Base-by-base conservation (phyloP, 129 eudicot species). In the Centrapalus pauciflorus region DNA sequence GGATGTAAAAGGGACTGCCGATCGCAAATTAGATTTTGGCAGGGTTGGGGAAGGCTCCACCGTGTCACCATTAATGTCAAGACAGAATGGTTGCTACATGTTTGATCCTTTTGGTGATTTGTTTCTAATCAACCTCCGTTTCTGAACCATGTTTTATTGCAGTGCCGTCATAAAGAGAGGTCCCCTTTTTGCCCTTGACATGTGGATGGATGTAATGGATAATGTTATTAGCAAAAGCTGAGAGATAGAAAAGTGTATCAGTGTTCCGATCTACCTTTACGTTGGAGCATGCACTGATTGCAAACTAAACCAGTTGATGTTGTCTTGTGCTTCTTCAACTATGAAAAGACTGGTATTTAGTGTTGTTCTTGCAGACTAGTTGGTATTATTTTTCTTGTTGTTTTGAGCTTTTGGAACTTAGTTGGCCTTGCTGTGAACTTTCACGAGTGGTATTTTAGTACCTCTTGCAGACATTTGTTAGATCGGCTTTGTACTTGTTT, bases 121-220 rank as follows among this genome's bases (percentile, higher is more conserved):
- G 24, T 5, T 29, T 35, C 5, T 58, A 55, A 45, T 56, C 10
- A 12, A 20, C 0, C 13, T 32, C 29, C 2, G 16, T 48, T 25
- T 52, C 7, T 61, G 43, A 40, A 32, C 32, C 13, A 30, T 78
- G 52, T 78, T 52, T 67, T 35, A n/a, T n/a, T 60, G 71, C 70
- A 79, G 83, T 79, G 83, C 83, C 83, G 8, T 57, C 79, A 4
- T 79, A 79, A 65, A 64, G 52, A 14, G 50, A 65, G 20, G 20
- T 37, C 11, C 19, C 9, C 10, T 67, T 32, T 11, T 66, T 50
- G 40, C 14, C 12, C 0, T 7, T 54, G 10, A 20, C 16, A 2
- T 25, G 38, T 24, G 56, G 65, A 40, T 6, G 66, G 17, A 24
- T 28, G 33, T 28, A 51, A 34, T 4, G 37, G 25, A 0, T 55